phyloP scores from a whole-genome alignment of 345 rosid genomes.

The Citrus inodora region DNA sequence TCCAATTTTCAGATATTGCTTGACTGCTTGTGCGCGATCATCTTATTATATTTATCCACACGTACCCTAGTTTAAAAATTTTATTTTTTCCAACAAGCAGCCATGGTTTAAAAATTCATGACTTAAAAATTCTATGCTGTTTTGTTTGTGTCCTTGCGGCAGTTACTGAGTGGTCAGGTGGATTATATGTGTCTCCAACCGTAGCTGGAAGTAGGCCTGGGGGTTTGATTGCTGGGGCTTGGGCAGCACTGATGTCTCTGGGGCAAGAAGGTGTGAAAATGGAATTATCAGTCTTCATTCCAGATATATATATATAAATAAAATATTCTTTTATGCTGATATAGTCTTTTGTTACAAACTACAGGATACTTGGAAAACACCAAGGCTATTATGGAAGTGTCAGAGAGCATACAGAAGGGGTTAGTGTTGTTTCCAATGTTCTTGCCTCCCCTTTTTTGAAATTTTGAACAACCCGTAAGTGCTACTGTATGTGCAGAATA shows the following conservation, averaged over 20 bases:
- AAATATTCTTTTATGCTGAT: slow-evolving; percentile 15
- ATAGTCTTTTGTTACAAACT: slow-evolving; percentile 9
- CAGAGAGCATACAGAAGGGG: slow-evolving; percentile 71
- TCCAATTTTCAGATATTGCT: neutral
- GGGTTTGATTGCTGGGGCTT: slow-evolving; percentile 83
- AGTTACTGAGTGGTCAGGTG: slow-evolving; percentile 98
- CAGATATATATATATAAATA: neutral
- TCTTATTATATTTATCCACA: neutral
- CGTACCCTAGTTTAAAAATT: neutral
- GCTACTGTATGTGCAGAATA: slow-evolving; percentile 39
- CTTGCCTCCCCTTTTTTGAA: neutral
- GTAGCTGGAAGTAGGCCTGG: slow-evolving; percentile 97
- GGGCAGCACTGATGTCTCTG: slow-evolving; percentile 91
- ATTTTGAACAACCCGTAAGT: neutral
- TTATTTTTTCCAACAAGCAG: neutral
- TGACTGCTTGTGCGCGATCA: neutral
- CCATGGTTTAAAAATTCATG: slow-evolving; percentile 5
- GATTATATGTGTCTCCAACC: slow-evolving; percentile 87
- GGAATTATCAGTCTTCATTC: neutral
- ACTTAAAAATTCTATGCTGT: slow-evolving; percentile 11
- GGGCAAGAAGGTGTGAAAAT: slow-evolving; percentile 65
- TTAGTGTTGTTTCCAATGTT: slow-evolving; percentile 23
- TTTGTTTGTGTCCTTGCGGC: slow-evolving; percentile 23
- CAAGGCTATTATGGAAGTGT: slow-evolving; percentile 71
- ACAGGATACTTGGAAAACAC: slow-evolving; percentile 80